Conservation (phyloP, 2,329 filamentous ascomycete species). For the Eurotiales sp. region DNA sequence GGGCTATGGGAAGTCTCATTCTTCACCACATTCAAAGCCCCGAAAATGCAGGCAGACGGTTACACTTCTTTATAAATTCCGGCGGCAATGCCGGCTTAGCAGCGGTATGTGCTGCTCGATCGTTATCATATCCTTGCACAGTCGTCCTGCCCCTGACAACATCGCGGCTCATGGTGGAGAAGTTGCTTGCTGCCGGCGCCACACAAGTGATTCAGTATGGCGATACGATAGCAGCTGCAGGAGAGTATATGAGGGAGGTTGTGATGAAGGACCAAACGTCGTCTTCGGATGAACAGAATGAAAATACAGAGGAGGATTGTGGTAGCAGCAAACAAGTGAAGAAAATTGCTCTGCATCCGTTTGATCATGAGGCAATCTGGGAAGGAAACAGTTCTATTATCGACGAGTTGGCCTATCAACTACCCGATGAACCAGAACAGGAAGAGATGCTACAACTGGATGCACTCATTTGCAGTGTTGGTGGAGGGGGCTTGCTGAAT, state of each 20-base stretch:
- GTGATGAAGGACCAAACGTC: constrained; percentile 32
- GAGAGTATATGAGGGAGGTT: constrained; percentile 59
- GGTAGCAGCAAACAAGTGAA: constrained; percentile 25
- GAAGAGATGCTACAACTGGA: constrained; percentile 50
- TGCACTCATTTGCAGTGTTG: constrained; percentile 72
- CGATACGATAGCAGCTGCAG: constrained; percentile 65
- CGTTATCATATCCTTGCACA: constrained; percentile 63
- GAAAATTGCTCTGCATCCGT: constrained; percentile 43
- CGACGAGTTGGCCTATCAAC: constrained; percentile 41
- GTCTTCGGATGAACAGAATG: neutral
- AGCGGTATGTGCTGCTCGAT: constrained; percentile 67
- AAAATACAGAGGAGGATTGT: neutral
- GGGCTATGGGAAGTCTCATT: constrained; percentile 69
- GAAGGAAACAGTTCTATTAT: constrained; percentile 44
- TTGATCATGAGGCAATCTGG: constrained; percentile 45
- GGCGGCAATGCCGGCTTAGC: constrained; percentile 84
- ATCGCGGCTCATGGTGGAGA: constrained; percentile 65
- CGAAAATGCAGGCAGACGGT: constrained; percentile 38
- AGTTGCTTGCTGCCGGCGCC: constrained; percentile 65
- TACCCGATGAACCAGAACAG: constrained; percentile 28
- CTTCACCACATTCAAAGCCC: constrained; percentile 47
- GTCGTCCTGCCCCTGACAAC: constrained; percentile 69
- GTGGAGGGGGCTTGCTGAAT: constrained; percentile 75
- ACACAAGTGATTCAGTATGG: constrained; percentile 64
- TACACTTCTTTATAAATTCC: constrained; percentile 74